Percentiles rank a stretch among this genome's conserved stretches.
Conservation (phyloP, 305 asterid species). For the Striga hermonthica region DNA sequence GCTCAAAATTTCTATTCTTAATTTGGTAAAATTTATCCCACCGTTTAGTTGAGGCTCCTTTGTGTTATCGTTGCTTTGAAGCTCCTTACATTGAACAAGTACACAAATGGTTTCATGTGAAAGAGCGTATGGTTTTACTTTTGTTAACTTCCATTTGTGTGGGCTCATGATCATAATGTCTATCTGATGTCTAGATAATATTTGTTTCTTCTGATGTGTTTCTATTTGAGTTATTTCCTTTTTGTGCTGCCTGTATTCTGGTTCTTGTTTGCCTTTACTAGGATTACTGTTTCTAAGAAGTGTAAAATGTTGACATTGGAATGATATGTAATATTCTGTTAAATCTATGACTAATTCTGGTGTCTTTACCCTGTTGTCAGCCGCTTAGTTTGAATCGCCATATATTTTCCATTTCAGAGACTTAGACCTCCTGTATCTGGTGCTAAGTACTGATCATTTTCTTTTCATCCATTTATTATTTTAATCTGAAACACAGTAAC, state of each 20-base stretch:
- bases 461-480: conserved; percentile 13
- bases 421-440: not conserved
- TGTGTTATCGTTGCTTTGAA: not conserved
- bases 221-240: not conserved
- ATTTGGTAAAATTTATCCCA: not conserved
- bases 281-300: conserved; percentile 6
- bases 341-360: not conserved
- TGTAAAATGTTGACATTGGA: conserved; percentile 1
- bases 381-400: conserved; percentile 1
- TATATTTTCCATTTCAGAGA: not conserved
- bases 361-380: conserved; percentile 6
- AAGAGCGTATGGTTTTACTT: not conserved
- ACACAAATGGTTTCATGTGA: too few species aligned
- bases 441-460: not conserved
- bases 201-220: conserved; percentile 1
- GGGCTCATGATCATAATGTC: not conserved
- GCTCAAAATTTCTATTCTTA: conserved; percentile 2
- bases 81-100: not conserved
- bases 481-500: conserved; percentile 4
- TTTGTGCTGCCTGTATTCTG: not conserved
- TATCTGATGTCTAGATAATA: conserved; percentile 2
- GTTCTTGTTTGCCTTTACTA: not conserved
- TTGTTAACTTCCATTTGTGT: not conserved
- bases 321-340: not conserved
- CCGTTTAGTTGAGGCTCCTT: conserved; percentile 20